Evolutionary conservation across 192 early-diverging fungal species (phyloP).

Genomic region (Haplosporangium gracile): DNA sequence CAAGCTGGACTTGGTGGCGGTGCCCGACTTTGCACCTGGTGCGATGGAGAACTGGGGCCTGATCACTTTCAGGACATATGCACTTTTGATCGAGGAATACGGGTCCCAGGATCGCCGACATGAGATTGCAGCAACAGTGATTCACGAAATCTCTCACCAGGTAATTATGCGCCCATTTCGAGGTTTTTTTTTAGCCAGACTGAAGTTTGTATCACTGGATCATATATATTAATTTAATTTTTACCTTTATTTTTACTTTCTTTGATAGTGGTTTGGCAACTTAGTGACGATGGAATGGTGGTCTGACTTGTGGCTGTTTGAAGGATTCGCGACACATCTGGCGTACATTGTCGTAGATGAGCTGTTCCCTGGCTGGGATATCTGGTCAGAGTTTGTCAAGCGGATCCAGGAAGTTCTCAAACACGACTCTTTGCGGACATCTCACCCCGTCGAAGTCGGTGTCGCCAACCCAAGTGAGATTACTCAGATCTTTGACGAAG

Average conservation of each 20-base stretch:
- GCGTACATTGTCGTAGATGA: constrained; percentile 77
- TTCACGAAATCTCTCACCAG: constrained; percentile 58
- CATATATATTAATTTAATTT: background rate
- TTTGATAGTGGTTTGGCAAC: constrained; percentile 60
- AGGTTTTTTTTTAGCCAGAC: background rate
- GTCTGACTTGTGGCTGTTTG: constrained; percentile 63
- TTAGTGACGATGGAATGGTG: constrained; percentile 64
- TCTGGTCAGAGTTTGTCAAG: constrained; percentile 81
- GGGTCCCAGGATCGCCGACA: constrained; percentile 39
- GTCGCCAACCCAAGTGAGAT: constrained; percentile 80
- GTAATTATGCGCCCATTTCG: background rate
- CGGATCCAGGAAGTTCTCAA: constrained; percentile 77
- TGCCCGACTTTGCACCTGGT: constrained; percentile 72
- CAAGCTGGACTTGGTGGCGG: constrained; percentile 71
- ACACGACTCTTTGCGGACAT: constrained; percentile 82
- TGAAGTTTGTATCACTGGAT: background rate
- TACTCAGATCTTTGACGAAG: constrained; percentile 88
- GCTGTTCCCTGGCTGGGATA: constrained; percentile 83
- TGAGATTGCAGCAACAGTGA: constrained; percentile 56
- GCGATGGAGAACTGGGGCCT: constrained; percentile 75
- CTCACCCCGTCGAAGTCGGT: constrained; percentile 87
- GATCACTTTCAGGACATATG: constrained; percentile 54
- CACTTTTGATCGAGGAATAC: constrained; percentile 52
- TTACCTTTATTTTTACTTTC: background rate
- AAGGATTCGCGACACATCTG: constrained; percentile 61